These are phyloP conservation scores for Acanthamoeba healyi DNA, from an alignment of 208 protist genomes.

Conservation along the genomic window DNA sequence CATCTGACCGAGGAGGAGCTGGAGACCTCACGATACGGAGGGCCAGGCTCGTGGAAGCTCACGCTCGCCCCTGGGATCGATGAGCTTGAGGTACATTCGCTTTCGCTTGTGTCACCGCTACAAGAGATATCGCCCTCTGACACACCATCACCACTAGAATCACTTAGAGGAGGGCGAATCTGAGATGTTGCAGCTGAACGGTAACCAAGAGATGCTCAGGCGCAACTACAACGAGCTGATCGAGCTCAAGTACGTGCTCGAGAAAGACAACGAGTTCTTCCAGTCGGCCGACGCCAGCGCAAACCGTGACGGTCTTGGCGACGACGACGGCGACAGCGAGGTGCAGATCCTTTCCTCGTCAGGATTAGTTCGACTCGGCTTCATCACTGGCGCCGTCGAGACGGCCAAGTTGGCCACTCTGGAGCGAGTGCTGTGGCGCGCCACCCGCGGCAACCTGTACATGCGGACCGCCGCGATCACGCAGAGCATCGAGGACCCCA, in stretches of 20 bases:
- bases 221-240: conserved; percentile 89
- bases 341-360: neutral
- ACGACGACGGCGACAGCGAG: conserved; percentile 59
- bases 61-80: conserved; percentile 80
- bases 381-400: conserved; percentile 96
- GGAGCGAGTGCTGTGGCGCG: conserved; percentile 96
- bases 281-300: conserved; percentile 8
- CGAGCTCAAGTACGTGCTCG: conserved; percentile 89
- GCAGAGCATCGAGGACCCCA: conserved; percentile 94
- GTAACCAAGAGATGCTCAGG: conserved; percentile 88
- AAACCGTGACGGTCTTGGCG: neutral
- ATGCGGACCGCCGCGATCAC: conserved; percentile 93
- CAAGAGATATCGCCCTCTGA: too few relatives aligned
- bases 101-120: too few relatives aligned
- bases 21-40: neutral
- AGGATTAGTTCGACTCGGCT: conserved; percentile 87
- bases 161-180: conserved; percentile 88
- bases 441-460: conserved; percentile 97
- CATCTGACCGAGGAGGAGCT: neutral
- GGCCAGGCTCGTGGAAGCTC: neutral
- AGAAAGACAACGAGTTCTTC: conserved; percentile 88
- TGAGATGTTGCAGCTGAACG: conserved; percentile 95
- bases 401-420: conserved; percentile 93
- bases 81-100: conserved; percentile 79
- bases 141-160: too few relatives aligned